A percentile compares a stretch with the other conserved stretches of the same genome.
Evolutionary conservation across 2,329 filamentous ascomycete genomes (phyloP).

Genomic region (Fusarium verticillioides): DNA sequence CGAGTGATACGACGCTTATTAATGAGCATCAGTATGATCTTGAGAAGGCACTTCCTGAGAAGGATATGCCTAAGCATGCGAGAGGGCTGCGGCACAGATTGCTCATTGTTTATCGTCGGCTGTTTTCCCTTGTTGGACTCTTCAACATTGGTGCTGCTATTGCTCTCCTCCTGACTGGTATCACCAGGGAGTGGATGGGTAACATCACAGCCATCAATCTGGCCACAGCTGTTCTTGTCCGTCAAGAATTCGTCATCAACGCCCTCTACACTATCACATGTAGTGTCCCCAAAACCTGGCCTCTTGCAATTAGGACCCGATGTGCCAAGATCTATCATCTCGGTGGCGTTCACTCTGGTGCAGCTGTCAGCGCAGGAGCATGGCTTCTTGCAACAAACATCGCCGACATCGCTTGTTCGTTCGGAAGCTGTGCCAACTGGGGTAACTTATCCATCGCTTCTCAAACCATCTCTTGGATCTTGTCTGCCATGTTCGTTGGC

Average conservation of each 20-base stretch:
- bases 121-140: conserved; percentile 65
- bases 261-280: conserved; percentile 59
- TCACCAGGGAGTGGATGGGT: conserved; percentile 52
- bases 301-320: conserved; percentile 58
- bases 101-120: conserved; percentile 65
- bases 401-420: conserved; percentile 37
- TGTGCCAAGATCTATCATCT: conserved; percentile 63
- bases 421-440: conserved; percentile 35
- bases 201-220: conserved; percentile 61
- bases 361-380: conserved; percentile 58
- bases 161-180: conserved; percentile 51
- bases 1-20: conserved; percentile 31
- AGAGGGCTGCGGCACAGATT: conserved; percentile 56
- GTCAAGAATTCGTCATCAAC: conserved; percentile 66
- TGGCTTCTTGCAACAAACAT: conserved; percentile 59
- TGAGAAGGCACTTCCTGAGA: conserved; percentile 52
- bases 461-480: conserved; percentile 65
- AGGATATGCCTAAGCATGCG: conserved; percentile 53
- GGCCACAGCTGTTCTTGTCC: conserved; percentile 59
- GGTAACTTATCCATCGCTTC: conserved; percentile 51
- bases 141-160: conserved; percentile 62
- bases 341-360: conserved; percentile 62
- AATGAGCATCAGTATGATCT: conserved; percentile 44
- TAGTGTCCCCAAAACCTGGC: conserved; percentile 58
- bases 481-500: conserved; percentile 66